phyloP scores from a whole-genome alignment of 768 basidiomycete species.

The Pluteus cervinus region DNA sequence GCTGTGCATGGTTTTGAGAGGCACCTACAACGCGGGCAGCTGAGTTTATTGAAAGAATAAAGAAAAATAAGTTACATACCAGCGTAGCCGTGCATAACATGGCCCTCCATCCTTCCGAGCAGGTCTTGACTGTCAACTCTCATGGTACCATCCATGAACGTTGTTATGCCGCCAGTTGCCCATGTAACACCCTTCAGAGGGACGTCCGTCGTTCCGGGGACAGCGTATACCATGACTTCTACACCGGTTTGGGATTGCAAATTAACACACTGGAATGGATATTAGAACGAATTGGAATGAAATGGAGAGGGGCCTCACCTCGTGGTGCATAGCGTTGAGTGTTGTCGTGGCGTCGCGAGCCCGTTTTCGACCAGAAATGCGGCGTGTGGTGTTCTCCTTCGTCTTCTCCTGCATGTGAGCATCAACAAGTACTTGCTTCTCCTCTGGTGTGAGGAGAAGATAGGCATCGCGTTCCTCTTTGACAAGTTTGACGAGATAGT shows the following conservation, averaged over 20 bases:
- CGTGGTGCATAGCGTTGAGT: slow-evolving; percentile 6
- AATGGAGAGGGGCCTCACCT: slow-evolving; percentile 5
- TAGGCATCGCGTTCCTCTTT: slow-evolving; percentile 1
- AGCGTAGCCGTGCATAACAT: slow-evolving; percentile 10
- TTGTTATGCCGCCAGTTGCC: slow-evolving; percentile 9
- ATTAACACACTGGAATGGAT: slow-evolving; percentile 8
- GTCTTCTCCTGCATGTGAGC: slow-evolving; percentile 10
- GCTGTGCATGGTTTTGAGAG: slow-evolving; percentile 6
- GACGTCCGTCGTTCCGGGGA: slow-evolving; percentile 7
- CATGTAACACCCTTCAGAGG: slow-evolving; percentile 7
- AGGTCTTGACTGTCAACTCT: slow-evolving; percentile 13
- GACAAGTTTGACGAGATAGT: slow-evolving; percentile 7
- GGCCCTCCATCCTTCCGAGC: slow-evolving; percentile 10
- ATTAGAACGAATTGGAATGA: too few species aligned
- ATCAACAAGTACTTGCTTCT: slow-evolving; percentile 3
- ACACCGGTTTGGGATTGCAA: slow-evolving; percentile 10
- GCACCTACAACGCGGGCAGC: slow-evolving; percentile 7
- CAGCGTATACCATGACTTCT: slow-evolving; percentile 10
- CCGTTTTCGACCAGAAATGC: slow-evolving; percentile 4
- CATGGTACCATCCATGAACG: slow-evolving; percentile 9
- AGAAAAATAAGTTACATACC: slow-evolving; percentile 5
- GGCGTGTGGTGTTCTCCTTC: slow-evolving; percentile 5
- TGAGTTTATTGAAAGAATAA: not conserved
- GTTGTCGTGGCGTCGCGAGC: slow-evolving; percentile 11
- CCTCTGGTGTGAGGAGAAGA: slow-evolving; percentile 1